Base-by-base conservation (phyloP, 2,329 filamentous ascomycete species). In the Curvularia sp. region DNA sequence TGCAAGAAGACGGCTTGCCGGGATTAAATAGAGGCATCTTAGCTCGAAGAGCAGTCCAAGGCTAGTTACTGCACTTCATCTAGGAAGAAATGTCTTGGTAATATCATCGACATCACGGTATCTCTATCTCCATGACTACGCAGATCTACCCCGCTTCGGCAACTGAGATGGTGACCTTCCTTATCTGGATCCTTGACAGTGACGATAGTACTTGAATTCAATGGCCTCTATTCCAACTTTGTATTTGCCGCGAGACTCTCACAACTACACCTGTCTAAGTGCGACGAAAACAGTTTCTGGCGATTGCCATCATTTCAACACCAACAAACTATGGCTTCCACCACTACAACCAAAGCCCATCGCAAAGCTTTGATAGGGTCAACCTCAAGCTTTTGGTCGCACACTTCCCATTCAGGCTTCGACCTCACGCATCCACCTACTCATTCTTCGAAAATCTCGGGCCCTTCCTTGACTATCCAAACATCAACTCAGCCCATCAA, bases 371-470 rank as follows among this genome's bases (percentile, higher is more conserved):
- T 80, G 52, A 79, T 83, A 57, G 81, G 81, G 58, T 72, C 74
- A 41, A 58, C 67, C 9, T 63, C 69, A 15, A 79, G 78, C 64
- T 81, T 81, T 70, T 83, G 81, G 81, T 73, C 79, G 5, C 79
- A 81, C 64, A 78, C 77, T 38, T 72, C 75, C 2, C 57, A 57
- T n/a, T 75, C 66, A 10, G 80, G 79, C 48, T 83, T 82, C 68
- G 78, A 83, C 62, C 77, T 83, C 5, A 82, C 80, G 1, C 81
- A 79, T 58, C 75, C 80, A 1, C 9, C 67, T 6, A 62, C 67
- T 4, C 74, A 77, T 1, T 62, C 62, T 13, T 66, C 70, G 1
- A 58, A 71, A 22, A 58, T 63, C 10, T 5, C 52, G n/a, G 49
- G 50, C 6, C 61, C 67, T 5, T 58, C 41, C 20, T 18, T 68